Conservation (phyloP, 192 early-diverging fungal genomes). For the Kickxella alabastrina region DNA sequence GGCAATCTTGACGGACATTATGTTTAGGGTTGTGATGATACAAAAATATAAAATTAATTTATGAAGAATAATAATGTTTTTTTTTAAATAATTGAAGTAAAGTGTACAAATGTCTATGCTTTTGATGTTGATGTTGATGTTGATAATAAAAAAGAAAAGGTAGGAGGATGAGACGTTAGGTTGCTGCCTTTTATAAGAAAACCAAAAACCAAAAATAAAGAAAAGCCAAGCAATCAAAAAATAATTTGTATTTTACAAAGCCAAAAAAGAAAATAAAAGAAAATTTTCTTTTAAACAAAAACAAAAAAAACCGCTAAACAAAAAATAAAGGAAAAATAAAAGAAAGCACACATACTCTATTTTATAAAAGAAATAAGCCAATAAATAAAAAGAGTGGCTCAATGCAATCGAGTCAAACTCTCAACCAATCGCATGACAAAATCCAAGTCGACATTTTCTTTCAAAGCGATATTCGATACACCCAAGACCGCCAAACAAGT, state of each 20-base stretch:
- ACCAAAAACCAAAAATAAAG: too few relatives aligned
- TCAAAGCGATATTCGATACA: constrained; percentile 32
- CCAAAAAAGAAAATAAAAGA: constrained; percentile 2
- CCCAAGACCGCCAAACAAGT: constrained; percentile 22
- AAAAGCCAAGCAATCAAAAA: too few relatives aligned
- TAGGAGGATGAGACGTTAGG: too few relatives aligned
- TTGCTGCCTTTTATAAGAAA: too few relatives aligned
- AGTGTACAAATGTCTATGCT: too few relatives aligned
- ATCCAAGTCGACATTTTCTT: constrained; percentile 26
- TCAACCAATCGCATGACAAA: constrained; percentile 40
- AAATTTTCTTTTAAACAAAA: background rate
- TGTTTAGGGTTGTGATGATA: background rate
- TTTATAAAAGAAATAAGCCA: background rate
- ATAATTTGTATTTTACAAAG: too few relatives aligned
- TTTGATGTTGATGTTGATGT: too few relatives aligned
- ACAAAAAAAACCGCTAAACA: background rate
- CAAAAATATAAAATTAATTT: background rate
- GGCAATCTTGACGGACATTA: constrained; percentile 3
- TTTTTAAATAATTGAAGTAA: too few relatives aligned
- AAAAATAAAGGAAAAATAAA: too few relatives aligned
- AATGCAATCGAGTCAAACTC: constrained; percentile 34
- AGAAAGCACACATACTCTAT: background rate
- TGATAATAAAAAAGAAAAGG: too few relatives aligned
- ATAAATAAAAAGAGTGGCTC: constrained; percentile 1
- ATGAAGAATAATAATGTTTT: too few relatives aligned